phyloP scores from a whole-genome alignment of 768 basidiomycete species.

The Trametes cubensis region DNA sequence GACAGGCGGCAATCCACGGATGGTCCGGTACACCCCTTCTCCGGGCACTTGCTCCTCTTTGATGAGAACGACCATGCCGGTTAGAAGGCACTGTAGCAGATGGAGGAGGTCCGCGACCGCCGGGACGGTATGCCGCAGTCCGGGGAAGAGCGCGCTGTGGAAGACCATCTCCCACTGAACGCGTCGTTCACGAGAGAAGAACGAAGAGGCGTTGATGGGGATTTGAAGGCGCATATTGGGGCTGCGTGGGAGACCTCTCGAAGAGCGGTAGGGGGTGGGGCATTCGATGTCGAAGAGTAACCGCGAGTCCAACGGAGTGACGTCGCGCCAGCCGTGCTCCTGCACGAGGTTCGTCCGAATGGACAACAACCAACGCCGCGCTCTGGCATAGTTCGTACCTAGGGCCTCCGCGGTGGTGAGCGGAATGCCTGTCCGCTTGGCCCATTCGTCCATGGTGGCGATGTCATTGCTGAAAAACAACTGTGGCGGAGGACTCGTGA shows the following conservation, averaged over 20 bases:
- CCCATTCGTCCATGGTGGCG: slow-evolving; percentile 83
- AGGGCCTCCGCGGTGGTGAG: slow-evolving; percentile 83
- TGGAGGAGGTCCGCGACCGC: slow-evolving; percentile 42
- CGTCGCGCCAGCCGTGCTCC: slow-evolving; percentile 71
- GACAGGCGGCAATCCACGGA: slow-evolving; percentile 74
- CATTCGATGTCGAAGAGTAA: slow-evolving; percentile 82
- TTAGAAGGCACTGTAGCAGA: slow-evolving; percentile 45
- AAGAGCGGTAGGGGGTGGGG: slow-evolving; percentile 76
- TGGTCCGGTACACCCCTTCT: slow-evolving; percentile 71
- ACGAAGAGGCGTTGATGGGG: slow-evolving; percentile 78
- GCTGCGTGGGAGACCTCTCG: slow-evolving; percentile 73
- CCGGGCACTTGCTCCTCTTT: slow-evolving; percentile 73
- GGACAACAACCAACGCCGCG: slow-evolving; percentile 73
- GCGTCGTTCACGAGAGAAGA: slow-evolving; percentile 82
- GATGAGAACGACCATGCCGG: slow-evolving; percentile 52
- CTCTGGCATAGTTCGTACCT: slow-evolving; percentile 77
- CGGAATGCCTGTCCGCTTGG: slow-evolving; percentile 74
- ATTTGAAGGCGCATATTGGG: slow-evolving; percentile 74
- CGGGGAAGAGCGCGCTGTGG: slow-evolving; percentile 46
- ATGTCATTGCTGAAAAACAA: slow-evolving; percentile 82
- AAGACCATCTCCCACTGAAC: slow-evolving; percentile 93
- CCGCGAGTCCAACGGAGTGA: slow-evolving; percentile 59
- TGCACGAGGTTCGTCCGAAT: slow-evolving; percentile 66
- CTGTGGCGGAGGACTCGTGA: slow-evolving; percentile 44
- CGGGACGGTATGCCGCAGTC: slow-evolving; percentile 41